These are phyloP conservation scores for Capsicum pubescens DNA, from an alignment of 257 asterid species.

Conservation along the genomic window DNA sequence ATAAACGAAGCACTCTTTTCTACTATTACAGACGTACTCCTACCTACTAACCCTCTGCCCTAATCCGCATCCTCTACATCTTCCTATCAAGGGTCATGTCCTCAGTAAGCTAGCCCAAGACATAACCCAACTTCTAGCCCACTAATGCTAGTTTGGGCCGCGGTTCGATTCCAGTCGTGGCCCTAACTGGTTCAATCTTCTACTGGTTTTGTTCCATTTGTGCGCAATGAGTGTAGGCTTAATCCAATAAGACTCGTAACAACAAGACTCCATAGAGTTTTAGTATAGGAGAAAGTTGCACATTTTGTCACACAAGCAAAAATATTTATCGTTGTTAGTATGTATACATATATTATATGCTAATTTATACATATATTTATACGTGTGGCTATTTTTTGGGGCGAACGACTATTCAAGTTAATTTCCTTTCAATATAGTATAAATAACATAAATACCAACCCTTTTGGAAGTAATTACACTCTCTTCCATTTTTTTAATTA, in stretches of 20 bases:
- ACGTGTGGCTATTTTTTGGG: background rate
- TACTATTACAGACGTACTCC: too few species aligned
- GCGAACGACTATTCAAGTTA: too few species aligned
- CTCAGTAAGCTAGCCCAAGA: background rate
- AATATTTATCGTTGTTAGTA: background rate
- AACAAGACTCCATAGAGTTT: background rate
- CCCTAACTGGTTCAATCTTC: background rate
- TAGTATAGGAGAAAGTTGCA: background rate
- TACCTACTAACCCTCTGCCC: too few species aligned
- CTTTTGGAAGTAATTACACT: too few species aligned
- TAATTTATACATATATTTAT: too few species aligned
- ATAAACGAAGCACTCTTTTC: too few species aligned
- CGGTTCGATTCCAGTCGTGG: background rate
- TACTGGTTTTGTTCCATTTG: background rate
- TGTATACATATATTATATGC: background rate
- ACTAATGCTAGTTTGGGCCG: background rate
- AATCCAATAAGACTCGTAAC: background rate
- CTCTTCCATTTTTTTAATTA: too few species aligned
- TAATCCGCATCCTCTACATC: too few species aligned
- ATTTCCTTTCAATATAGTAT: too few species aligned
- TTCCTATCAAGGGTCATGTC: too few species aligned
- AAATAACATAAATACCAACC: too few species aligned
- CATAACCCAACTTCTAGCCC: background rate
- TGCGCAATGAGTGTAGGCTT: background rate
- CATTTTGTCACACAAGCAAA: background rate